Evolutionary conservation across 768 basidiomycete species (phyloP), one percentile per base, ranked within the genome.

Genomic region (Pisolithus albus): DNA sequence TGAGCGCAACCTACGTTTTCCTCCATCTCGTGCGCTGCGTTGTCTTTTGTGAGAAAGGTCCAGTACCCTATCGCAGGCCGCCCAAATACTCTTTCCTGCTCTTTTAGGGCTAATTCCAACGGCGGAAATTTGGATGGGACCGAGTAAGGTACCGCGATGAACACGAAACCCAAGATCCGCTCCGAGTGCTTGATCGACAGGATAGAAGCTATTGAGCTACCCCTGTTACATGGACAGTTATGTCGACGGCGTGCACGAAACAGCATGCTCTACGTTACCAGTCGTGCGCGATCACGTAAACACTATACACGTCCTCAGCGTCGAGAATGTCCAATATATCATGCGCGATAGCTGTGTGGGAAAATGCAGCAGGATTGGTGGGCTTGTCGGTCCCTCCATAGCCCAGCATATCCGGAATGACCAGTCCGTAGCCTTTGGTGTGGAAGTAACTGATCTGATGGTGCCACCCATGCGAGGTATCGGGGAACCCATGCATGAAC

Each of bases 341-440:
- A 41, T 61, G 59, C 4, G 46, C 63, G 8, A 72, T 37, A 9
- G 57, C 56, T 9, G 61, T 59, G 18, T 57, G 59, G 23, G 57
- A 40, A 46, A 72, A 73, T 11, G 60, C 54, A 10, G 51, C 47
- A 10, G 60, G 52, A 39, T 70, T 64, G 0, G 47, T 53, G 7
- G 76, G 69, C 57, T 76, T 78, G 52, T 69, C 61, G 3, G 79
- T 77, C 19, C 59, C 68, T 15, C 75, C 77, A 34, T 66, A 70
- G 6, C 78, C 77, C 13, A 79, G 68, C 56, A 76, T 68, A 57
- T 79, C 78, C 0, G 77, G 77, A 15, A 67, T 72, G 46, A 80
- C 59, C 13, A 77, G 26, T 11, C 75, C 72, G 41, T 72, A 75
- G 21, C 77, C 77, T 50, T 61, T 61, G 26, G 62, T 58, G 39